Evolutionary conservation across 306 rosid genomes (phyloP).

Genomic region (Cucumis cinereus): DNA sequence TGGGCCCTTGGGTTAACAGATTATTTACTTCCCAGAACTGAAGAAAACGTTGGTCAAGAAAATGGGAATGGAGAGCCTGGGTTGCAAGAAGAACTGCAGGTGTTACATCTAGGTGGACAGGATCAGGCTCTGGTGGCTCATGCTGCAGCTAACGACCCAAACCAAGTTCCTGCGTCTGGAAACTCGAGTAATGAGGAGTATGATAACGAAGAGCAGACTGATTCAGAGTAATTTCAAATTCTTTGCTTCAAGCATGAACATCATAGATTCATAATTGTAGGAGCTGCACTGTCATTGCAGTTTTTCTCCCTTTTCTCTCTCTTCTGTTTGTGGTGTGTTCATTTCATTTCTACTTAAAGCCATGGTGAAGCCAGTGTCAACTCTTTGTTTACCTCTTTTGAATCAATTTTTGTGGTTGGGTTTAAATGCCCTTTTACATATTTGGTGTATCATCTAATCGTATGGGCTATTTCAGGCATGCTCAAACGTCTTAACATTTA

Average conservation of each 20-base stretch:
- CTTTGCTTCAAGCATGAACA: not conserved
- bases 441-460: not conserved
- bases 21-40: constrained; percentile 80
- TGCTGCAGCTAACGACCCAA: constrained; percentile 48
- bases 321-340: not conserved
- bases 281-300: not conserved
- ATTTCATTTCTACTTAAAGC: not conserved
- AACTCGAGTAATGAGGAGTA: constrained; percentile 48
- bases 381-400: not conserved
- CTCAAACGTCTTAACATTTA: not conserved
- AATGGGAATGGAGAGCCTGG: constrained; percentile 79
- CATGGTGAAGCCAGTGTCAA: not conserved
- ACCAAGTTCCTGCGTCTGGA: constrained; percentile 37
- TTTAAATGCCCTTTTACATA: not conserved
- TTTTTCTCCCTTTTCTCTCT: not conserved
- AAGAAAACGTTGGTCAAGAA: constrained; percentile 68
- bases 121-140: constrained; percentile 50
- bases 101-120: constrained; percentile 47
- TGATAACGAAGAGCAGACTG: constrained; percentile 81
- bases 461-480: not conserved
- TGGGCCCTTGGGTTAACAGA: constrained; percentile 95
- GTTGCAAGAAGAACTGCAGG: constrained; percentile 72
- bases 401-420: not conserved
- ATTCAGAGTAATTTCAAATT: constrained; percentile 69
- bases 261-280: not conserved